Evolutionary conservation across 75 land plant genomes (phyloP).

Genomic region (Isoetes taiwanensis): DNA sequence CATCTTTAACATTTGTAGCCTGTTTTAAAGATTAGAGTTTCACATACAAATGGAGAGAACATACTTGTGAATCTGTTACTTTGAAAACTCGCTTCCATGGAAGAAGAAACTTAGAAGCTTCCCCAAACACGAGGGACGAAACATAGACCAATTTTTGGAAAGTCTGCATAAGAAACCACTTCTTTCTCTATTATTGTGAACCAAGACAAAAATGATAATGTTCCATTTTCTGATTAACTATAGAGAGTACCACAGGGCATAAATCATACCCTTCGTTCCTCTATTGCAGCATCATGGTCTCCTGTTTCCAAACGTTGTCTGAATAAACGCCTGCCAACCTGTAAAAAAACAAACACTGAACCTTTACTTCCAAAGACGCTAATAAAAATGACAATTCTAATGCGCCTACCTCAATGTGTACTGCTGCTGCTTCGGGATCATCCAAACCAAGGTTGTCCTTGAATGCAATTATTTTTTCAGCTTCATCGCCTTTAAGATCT

Average conservation of each 20-base stretch:
- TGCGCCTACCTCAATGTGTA: slow-evolving; percentile 75
- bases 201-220: slow-evolving; percentile 11
- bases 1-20: too few relatives aligned
- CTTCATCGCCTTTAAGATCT: slow-evolving; percentile 80
- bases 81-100: slow-evolving; percentile 99
- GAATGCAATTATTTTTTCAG: slow-evolving; percentile 47
- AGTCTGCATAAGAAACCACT: slow-evolving; percentile 41
- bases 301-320: slow-evolving; percentile 93
- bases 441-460: slow-evolving; percentile 82
- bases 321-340: slow-evolving; percentile 85
- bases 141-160: slow-evolving; percentile 94
- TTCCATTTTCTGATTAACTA: neutral
- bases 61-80: slow-evolving; percentile 84
- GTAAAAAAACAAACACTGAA: neutral
- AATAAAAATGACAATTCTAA: neutral
- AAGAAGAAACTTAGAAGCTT: slow-evolving; percentile 79
- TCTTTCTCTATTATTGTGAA: neutral
- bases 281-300: slow-evolving; percentile 67
- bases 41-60: too few relatives aligned
- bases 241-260: neutral
- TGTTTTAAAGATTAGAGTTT: too few relatives aligned
- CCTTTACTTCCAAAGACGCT: too few relatives aligned
- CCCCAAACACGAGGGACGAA: slow-evolving; percentile 86
- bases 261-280: slow-evolving; percentile 58
- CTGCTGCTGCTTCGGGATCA: slow-evolving; percentile 90